Conservation (phyloP, 2,329 filamentous ascomycete genomes). For the Cyclaneusma minus region DNA sequence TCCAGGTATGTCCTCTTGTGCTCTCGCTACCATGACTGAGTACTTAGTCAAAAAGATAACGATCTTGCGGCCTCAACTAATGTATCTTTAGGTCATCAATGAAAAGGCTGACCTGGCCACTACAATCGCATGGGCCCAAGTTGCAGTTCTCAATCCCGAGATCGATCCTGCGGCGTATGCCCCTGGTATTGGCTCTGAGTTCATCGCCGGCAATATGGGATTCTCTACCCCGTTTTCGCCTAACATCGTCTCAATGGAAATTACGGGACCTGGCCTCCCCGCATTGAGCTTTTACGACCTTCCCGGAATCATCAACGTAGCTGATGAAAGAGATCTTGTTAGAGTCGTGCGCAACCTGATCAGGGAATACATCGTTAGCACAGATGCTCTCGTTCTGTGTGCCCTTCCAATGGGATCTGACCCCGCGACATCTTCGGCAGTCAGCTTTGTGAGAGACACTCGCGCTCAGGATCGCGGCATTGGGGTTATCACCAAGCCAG, state of each 20-base stretch:
- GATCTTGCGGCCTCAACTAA: too few species aligned
- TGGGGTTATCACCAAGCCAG: constrained; percentile 76
- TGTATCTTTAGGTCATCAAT: constrained; percentile 47
- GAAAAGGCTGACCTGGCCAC: constrained; percentile 49
- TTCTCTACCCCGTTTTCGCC: constrained; percentile 51
- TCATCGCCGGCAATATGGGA: constrained; percentile 15
- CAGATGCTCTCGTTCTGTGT: constrained; percentile 61
- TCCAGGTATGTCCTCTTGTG: too few species aligned
- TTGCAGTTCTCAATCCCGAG: constrained; percentile 58
- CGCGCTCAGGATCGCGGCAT: constrained; percentile 44
- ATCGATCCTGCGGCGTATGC: constrained; percentile 28
- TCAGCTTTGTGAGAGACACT: constrained; percentile 43
- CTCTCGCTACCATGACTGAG: too few species aligned
- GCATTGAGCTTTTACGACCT: constrained; percentile 75
- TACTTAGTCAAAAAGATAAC: too few species aligned
- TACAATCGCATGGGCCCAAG: constrained; percentile 57
- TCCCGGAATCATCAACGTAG: constrained; percentile 64
- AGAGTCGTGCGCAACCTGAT: constrained; percentile 58
- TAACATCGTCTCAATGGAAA: constrained; percentile 64
- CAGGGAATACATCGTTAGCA: constrained; percentile 49
- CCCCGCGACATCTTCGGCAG: constrained; percentile 57
- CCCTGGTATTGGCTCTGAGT: constrained; percentile 22
- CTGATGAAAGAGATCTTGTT: constrained; percentile 47
- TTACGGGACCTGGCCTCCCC: constrained; percentile 54
- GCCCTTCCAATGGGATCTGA: constrained; percentile 67